Conservation (phyloP, 2,329 filamentous ascomycete genomes). For the Phialocephala sp. region DNA sequence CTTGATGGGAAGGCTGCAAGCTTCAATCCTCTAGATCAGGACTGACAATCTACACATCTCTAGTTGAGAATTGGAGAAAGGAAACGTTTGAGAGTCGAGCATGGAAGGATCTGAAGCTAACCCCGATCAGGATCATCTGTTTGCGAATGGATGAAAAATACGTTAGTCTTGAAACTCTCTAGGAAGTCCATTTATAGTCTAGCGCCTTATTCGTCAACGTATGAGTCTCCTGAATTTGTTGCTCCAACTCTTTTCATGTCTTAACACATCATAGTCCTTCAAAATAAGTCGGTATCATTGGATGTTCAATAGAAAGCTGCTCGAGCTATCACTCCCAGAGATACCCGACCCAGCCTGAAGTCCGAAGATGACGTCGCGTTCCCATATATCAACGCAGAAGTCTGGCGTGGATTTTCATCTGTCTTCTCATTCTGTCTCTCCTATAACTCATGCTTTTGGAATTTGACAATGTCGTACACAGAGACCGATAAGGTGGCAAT, state of each 20-base stretch:
- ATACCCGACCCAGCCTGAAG: neutral
- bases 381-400: neutral
- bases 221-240: neutral
- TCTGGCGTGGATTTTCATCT: neutral
- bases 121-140: neutral
- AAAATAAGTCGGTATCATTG: neutral
- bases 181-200: neutral
- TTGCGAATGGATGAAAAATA: neutral
- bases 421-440: neutral
- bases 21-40: neutral
- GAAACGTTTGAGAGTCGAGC: neutral
- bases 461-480: neutral
- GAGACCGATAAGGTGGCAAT: neutral
- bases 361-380: neutral
- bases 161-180: neutral
- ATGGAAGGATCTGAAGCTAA: neutral
- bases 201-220: neutral
- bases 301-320: neutral
- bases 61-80: neutral
- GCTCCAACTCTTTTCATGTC: constrained; percentile 5
- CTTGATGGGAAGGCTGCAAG: constrained; percentile 10
- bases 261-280: neutral
- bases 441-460: neutral
- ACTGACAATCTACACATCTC: neutral
- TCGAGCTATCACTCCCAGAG: neutral